phyloP scores from a whole-genome alignment of 1,139 yeast species.

The Nematodospora anomalae region DNA sequence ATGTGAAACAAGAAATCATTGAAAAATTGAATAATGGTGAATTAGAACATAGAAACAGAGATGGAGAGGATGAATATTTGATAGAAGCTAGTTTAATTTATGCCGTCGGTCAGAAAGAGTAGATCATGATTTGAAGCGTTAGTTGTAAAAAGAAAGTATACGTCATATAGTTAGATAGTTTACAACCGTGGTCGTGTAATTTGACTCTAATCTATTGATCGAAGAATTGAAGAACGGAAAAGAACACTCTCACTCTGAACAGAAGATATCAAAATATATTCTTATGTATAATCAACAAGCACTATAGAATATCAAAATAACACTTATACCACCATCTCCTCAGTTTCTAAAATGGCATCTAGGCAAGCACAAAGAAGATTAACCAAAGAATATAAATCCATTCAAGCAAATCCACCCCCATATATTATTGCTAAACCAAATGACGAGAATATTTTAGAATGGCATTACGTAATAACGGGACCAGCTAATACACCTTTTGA shows the following conservation, averaged over 20 bases:
- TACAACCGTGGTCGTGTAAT: no score
- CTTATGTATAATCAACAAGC: no score
- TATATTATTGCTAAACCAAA: slow-evolving; percentile 80
- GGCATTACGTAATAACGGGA: slow-evolving; percentile 82
- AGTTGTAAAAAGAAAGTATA: background rate
- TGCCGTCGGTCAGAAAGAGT: slow-evolving; percentile 25
- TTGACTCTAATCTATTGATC: no score
- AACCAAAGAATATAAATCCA: slow-evolving; percentile 74
- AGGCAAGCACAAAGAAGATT: slow-evolving; percentile 53
- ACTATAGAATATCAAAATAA: no score
- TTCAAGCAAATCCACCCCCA: slow-evolving; percentile 78
- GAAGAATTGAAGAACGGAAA: no score
- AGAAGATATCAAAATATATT: no score
- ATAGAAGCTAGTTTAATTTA: slow-evolving; percentile 25
- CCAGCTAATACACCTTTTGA: slow-evolving; percentile 86
- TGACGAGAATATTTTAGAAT: slow-evolving; percentile 69
- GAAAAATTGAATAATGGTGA: slow-evolving; percentile 20
- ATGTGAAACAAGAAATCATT: slow-evolving; percentile 19
- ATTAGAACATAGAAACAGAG: slow-evolving; percentile 15
- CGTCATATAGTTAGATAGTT: no score
- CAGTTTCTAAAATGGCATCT: slow-evolving; percentile 44
- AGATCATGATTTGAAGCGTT: background rate
- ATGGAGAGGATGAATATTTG: slow-evolving; percentile 18
- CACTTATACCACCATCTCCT: no score
- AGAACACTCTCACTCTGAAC: no score